These are phyloP conservation scores for Tuber indicum DNA, from an alignment of 495 filamentous ascomycete species.

Conservation along the genomic window DNA sequence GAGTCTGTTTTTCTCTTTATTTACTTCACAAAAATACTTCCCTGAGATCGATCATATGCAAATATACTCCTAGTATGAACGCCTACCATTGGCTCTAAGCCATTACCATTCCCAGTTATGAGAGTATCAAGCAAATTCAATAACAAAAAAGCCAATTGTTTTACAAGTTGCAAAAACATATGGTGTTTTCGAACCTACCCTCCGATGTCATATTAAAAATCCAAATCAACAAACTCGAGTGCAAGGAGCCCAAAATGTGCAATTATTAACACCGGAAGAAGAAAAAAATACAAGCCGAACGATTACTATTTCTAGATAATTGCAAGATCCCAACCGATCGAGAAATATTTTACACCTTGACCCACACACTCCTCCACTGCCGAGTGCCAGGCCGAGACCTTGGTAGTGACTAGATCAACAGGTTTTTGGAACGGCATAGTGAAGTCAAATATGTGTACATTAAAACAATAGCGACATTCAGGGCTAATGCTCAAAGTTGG, in stretches of 20 bases:
- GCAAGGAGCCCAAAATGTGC: not conserved
- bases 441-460: not conserved
- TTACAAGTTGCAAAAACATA: conserved; percentile 3
- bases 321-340: conserved; percentile 8
- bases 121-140: not conserved
- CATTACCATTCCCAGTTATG: conserved; percentile 5
- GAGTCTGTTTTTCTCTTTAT: not conserved
- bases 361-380: not conserved
- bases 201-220: not conserved
- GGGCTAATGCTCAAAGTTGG: conserved; percentile 16
- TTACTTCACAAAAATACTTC: not conserved
- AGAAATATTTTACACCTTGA: not conserved
- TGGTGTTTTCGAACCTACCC: not conserved
- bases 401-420: not conserved
- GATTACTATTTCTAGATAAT: conserved; percentile 12
- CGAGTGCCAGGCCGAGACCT: not conserved
- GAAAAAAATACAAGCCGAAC: conserved; percentile 2
- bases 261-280: not conserved
- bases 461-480: conserved; percentile 6
- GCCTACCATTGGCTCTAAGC: not conserved
- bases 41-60: fast-evolving
- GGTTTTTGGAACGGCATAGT: not conserved
- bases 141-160: not conserved
- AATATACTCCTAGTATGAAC: not conserved
- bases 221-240: not conserved